phyloP scores from a whole-genome alignment of 2,329 filamentous ascomycete species.

The Talaromyces atroroseus region DNA sequence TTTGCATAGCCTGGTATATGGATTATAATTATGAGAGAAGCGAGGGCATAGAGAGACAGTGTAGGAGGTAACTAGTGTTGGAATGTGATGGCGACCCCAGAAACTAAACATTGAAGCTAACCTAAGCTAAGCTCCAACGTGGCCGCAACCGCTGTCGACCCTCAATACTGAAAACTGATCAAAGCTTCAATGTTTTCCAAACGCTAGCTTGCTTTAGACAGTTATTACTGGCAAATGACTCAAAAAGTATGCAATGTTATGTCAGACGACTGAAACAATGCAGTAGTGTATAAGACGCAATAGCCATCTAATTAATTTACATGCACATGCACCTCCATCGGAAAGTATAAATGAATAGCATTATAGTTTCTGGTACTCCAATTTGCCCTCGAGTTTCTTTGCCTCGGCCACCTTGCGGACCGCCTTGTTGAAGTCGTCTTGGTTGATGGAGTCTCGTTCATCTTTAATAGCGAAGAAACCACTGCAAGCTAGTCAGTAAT shows the following conservation, averaged over 20 bases:
- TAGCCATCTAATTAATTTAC: conserved; percentile 16
- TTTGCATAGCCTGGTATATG: neutral
- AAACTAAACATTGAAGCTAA: neutral
- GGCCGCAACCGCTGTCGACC: conserved; percentile 10
- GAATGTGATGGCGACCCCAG: neutral
- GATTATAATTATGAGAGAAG: neutral
- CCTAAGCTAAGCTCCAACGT: conserved; percentile 4
- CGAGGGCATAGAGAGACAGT: neutral
- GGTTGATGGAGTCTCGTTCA: conserved; percentile 90
- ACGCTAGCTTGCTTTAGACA: too few species aligned
- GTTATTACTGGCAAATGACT: too few species aligned
- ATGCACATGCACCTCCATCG: neutral
- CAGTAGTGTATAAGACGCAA: neutral
- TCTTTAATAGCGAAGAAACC: conserved; percentile 98
- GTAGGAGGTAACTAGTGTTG: neutral
- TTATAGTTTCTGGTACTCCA: conserved; percentile 95
- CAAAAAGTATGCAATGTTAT: too few species aligned
- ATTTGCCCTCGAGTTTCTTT: conserved; percentile 97
- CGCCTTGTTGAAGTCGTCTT: conserved; percentile 99
- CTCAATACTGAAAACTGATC: neutral
- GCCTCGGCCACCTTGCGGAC: conserved; percentile 94
- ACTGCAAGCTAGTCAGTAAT: conserved; percentile 43
- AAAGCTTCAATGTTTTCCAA: too few species aligned
- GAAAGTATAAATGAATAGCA: neutral
- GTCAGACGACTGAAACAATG: too few species aligned